Evolutionary conservation across 495 filamentous ascomycete species (phyloP).

Genomic region (Tuber borchii): DNA sequence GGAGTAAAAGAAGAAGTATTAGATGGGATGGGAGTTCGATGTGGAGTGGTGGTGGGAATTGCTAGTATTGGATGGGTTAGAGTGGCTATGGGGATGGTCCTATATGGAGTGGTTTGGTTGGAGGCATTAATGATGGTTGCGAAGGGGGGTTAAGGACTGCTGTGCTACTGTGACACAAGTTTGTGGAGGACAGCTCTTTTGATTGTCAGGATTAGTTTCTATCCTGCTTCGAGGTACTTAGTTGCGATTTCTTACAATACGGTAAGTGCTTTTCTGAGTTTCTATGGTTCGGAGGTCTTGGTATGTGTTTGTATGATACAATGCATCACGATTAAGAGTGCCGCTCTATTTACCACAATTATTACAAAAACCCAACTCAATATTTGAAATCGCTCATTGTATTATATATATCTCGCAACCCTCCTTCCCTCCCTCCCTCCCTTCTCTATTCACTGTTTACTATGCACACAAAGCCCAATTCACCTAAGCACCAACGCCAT

Average conservation of each 20-base stretch:
- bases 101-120: not conserved
- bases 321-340: not conserved
- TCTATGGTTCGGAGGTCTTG: not conserved
- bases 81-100: too few species aligned
- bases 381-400: not conserved
- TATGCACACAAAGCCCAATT: conserved; percentile 79
- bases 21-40: too few species aligned
- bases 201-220: not conserved
- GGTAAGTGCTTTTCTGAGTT: not conserved
- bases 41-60: too few species aligned
- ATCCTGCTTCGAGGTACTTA: not conserved
- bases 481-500: conserved; percentile 74
- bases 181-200: not conserved
- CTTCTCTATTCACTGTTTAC: conserved; percentile 45
- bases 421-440: not conserved
- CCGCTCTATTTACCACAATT: not conserved
- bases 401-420: not conserved
- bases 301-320: not conserved
- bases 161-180: not conserved
- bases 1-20: not conserved
- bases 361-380: not conserved
- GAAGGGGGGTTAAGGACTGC: not conserved
- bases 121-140: not conserved
- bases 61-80: not conserved
- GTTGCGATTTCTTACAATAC: not conserved